phyloP scores from a whole-genome alignment of 2,329 filamentous ascomycete genomes.

The Monilinia fructigena region DNA sequence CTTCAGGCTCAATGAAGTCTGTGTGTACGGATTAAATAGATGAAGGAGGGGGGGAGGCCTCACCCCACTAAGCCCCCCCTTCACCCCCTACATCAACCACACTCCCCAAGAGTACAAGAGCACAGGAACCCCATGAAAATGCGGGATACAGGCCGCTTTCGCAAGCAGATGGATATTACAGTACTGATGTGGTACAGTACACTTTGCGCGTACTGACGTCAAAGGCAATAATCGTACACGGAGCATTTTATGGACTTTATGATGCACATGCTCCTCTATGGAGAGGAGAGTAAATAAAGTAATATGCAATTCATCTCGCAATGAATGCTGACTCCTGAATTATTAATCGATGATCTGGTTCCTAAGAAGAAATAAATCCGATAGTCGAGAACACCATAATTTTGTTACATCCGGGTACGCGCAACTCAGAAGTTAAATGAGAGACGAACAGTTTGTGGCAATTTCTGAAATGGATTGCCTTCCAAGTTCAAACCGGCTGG shows the following conservation, averaged over 20 bases:
- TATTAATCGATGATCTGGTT: slow-evolving; percentile 6
- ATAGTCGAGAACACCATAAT: slow-evolving; percentile 1
- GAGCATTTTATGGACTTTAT: neutral
- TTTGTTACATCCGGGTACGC: neutral
- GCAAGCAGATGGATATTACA: slow-evolving; percentile 9
- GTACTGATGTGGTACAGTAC: no score
- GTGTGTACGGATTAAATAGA: slow-evolving; percentile 12
- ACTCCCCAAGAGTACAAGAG: neutral
- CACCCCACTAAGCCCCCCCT: neutral
- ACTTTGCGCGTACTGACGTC: slow-evolving; percentile 14
- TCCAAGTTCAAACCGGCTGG: neutral
- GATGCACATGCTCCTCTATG: neutral
- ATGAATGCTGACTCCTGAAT: no score
- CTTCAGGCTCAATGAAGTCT: slow-evolving; percentile 23
- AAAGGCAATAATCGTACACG: neutral
- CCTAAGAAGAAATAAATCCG: neutral
- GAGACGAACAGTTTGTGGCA: neutral
- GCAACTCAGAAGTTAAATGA: neutral
- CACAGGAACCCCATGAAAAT: slow-evolving; percentile 11
- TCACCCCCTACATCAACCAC: neutral
- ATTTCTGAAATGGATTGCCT: slow-evolving; percentile 1
- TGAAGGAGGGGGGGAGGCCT: neutral
- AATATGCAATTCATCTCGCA: neutral
- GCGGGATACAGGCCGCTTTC: slow-evolving; percentile 17
- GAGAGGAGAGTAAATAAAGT: neutral